These are phyloP conservation scores for Dryas octopetala DNA, from an alignment of 306 rosid species.

Conservation along the genomic window DNA sequence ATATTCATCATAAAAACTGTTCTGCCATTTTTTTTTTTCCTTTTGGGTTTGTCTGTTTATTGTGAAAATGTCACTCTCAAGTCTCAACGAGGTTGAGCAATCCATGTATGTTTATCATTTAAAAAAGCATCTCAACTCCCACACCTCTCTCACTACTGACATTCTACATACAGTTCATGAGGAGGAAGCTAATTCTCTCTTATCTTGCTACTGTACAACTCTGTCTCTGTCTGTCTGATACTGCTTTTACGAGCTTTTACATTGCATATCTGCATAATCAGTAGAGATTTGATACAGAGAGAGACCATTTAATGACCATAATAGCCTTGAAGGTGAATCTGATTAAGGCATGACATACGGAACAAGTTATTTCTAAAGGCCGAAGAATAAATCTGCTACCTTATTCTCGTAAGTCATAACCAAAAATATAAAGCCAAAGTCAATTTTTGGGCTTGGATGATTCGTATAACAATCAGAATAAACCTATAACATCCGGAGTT, in stretches of 20 bases:
- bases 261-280: constrained; percentile 24
- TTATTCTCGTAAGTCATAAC: too few relatives aligned
- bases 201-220: constrained; percentile 36
- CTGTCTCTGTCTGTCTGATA: constrained; percentile 21
- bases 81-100: constrained; percentile 40
- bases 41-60: background rate
- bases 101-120: constrained; percentile 29
- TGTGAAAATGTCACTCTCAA: constrained; percentile 39
- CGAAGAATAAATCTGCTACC: too few relatives aligned
- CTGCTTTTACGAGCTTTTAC: constrained; percentile 13
- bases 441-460: too few relatives aligned
- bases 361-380: too few relatives aligned
- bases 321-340: constrained; percentile 23
- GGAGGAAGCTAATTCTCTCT: constrained; percentile 42
- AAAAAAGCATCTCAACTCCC: constrained; percentile 16
- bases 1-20: constrained; percentile 13
- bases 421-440: too few relatives aligned
- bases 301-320: constrained; percentile 26
- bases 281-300: constrained; percentile 18
- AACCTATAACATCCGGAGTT: too few relatives aligned
- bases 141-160: constrained; percentile 48
- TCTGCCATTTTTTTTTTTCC: constrained; percentile 7
- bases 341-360: background rate
- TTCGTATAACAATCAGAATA: too few relatives aligned
- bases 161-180: constrained; percentile 42